These are phyloP conservation scores for Talaromyces sp. DNA, from an alignment of 2,329 filamentous ascomycete genomes.

Conservation along the genomic window DNA sequence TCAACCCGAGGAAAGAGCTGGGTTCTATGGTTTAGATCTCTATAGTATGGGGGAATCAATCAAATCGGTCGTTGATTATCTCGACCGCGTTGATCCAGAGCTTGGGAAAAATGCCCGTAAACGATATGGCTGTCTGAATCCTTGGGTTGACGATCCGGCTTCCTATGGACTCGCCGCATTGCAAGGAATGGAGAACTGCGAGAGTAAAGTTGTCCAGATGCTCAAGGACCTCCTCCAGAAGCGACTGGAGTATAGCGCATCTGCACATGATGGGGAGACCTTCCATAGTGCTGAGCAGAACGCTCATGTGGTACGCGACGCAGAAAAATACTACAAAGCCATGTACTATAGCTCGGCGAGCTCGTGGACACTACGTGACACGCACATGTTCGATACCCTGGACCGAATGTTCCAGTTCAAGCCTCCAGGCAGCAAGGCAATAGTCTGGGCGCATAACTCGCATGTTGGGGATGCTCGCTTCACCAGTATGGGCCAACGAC, in stretches of 20 bases:
- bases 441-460: constrained; percentile 55
- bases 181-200: constrained; percentile 45
- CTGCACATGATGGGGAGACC: constrained; percentile 42
- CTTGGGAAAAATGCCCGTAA: constrained; percentile 44
- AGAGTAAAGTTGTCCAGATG: constrained; percentile 46
- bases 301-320: constrained; percentile 48
- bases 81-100: constrained; percentile 45
- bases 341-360: constrained; percentile 51
- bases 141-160: constrained; percentile 50
- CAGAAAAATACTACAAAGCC: constrained; percentile 51
- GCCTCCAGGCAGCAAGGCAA: constrained; percentile 40
- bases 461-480: constrained; percentile 54
- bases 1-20: constrained; percentile 30
- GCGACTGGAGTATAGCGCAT: constrained; percentile 41
- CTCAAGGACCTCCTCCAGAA: constrained; percentile 43
- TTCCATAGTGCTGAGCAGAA: constrained; percentile 52
- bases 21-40: constrained; percentile 53
- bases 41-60: constrained; percentile 50
- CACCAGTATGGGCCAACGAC: constrained; percentile 47
- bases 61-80: constrained; percentile 47
- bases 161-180: constrained; percentile 47
- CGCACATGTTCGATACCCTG: constrained; percentile 52
- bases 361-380: constrained; percentile 52
- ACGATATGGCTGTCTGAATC: constrained; percentile 47
- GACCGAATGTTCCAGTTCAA: constrained; percentile 43